Conservation (phyloP, 345 rosid species). For the Melaleuca alternifolia region DNA sequence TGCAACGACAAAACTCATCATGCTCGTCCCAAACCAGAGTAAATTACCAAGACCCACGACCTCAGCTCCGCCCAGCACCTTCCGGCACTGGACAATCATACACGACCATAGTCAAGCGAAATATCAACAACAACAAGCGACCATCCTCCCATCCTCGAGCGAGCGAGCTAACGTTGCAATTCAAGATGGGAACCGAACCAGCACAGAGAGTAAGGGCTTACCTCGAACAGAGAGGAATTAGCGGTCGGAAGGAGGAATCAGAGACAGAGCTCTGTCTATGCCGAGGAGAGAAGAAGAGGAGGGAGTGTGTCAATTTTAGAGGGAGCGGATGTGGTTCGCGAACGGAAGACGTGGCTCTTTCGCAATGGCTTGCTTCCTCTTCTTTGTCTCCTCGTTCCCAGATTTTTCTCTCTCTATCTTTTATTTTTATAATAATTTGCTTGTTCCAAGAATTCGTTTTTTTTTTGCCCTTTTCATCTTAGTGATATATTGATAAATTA, state of each 20-base stretch:
- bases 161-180: not conserved
- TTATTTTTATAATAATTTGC: not conserved
- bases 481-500: not conserved
- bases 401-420: not conserved
- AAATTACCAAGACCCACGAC: not conserved
- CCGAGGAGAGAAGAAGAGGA: not conserved
- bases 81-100: not conserved
- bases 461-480: not conserved
- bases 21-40: not conserved
- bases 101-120: not conserved
- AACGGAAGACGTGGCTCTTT: slow-evolving; percentile 38
- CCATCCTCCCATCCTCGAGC: not conserved
- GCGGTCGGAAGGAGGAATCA: not conserved
- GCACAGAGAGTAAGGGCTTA: not conserved
- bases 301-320: not conserved
- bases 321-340: slow-evolving; percentile 47
- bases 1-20: not conserved
- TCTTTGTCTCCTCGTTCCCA: not conserved
- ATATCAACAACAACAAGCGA: not conserved
- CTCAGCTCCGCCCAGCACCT: not conserved
- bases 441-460: not conserved
- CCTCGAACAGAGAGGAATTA: not conserved
- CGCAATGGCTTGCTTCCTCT: slow-evolving; percentile 3
- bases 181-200: not conserved
- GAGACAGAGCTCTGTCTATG: not conserved